These are phyloP conservation scores for Malassezia restricta DNA, from an alignment of 1,284 basidiomycete species.

Conservation along the genomic window DNA sequence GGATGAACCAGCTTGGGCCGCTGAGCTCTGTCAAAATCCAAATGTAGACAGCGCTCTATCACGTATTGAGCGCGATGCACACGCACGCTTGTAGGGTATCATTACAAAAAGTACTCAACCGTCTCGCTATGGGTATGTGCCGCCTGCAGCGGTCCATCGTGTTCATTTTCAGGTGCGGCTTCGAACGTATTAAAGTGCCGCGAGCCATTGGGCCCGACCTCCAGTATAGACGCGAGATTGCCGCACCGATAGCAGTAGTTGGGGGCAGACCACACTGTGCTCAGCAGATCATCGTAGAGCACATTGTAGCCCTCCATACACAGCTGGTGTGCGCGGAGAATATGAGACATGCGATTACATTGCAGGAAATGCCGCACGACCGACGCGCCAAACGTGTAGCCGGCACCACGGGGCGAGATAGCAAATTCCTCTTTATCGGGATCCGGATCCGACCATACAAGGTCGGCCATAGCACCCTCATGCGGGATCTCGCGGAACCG, in stretches of 20 bases:
- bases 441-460: slow-evolving; percentile 99
- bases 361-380: slow-evolving; percentile 88
- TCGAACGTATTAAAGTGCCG: slow-evolving; percentile 98
- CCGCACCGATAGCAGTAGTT: slow-evolving; percentile 98
- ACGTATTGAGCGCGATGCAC: too few relatives aligned
- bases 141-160: slow-evolving; percentile 43
- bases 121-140: slow-evolving; percentile 22
- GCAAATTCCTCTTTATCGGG: slow-evolving; percentile 98
- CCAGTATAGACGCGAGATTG: slow-evolving; percentile 89
- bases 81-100: background rate
- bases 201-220: slow-evolving; percentile 75
- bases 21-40: background rate
- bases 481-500: slow-evolving; percentile 99
- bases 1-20: background rate
- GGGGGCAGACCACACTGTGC: slow-evolving; percentile 95
- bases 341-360: slow-evolving; percentile 94
- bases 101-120: slow-evolving; percentile 34
- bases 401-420: slow-evolving; percentile 91
- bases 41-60: background rate
- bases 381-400: slow-evolving; percentile 95
- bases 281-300: slow-evolving; percentile 83
- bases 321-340: slow-evolving; percentile 91
- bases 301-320: slow-evolving; percentile 98
- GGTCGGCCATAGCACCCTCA: slow-evolving; percentile 99
- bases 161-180: slow-evolving; percentile 93